Evolutionary conservation across 306 rosid species (phyloP).

Genomic region (Quercus alba): DNA sequence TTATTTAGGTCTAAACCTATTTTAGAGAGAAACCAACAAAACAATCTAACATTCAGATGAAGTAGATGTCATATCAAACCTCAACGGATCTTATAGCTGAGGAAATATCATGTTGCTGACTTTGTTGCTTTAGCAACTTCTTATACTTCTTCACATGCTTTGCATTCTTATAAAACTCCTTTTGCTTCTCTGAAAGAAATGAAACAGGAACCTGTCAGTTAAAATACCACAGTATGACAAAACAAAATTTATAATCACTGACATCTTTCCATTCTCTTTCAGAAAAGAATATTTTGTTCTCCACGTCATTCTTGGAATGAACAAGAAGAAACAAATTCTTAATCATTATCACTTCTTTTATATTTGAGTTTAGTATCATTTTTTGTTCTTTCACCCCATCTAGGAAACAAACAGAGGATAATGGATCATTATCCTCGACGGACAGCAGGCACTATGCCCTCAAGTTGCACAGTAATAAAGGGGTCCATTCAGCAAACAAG

Average conservation of each 20-base stretch:
- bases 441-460: not conserved
- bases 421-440: not conserved
- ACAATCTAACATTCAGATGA: not conserved
- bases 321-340: not conserved
- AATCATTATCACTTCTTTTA: not conserved
- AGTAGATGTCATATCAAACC: constrained; percentile 37
- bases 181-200: constrained; percentile 59
- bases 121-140: constrained; percentile 56
- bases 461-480: not conserved
- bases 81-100: constrained; percentile 13
- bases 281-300: not conserved
- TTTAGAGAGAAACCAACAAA: not conserved
- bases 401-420: no score
- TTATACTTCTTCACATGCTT: constrained; percentile 68
- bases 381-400: no score
- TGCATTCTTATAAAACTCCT: constrained; percentile 76
- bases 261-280: not conserved
- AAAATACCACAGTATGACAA: not conserved
- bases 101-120: constrained; percentile 29
- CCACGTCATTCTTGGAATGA: not conserved
- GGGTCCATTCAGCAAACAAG: not conserved
- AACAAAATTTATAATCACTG: not conserved
- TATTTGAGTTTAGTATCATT: not conserved
- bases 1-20: not conserved
- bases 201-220: constrained; percentile 11